Conservation (phyloP, 1,139 yeast species). For the Yamadazyma pseudoaaseri region DNA sequence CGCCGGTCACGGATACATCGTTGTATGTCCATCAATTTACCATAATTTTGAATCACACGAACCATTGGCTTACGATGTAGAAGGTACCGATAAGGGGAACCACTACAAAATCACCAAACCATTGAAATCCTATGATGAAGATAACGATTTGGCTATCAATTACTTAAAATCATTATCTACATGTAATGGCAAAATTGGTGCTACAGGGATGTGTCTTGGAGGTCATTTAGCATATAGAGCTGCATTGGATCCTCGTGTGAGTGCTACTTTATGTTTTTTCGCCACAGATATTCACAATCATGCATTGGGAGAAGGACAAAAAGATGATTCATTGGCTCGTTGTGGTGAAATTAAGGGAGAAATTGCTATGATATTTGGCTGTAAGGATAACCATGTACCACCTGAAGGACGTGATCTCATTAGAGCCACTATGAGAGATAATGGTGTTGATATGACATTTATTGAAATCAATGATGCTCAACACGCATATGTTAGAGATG, state of each 20-base stretch:
- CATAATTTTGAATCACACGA: conserved; percentile 69
- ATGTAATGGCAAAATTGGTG: conserved; percentile 73
- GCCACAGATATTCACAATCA: conserved; percentile 77
- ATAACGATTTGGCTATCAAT: conserved; percentile 62
- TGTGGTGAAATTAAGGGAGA: conserved; percentile 58
- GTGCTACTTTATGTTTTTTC: conserved; percentile 73
- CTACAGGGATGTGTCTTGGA: conserved; percentile 87
- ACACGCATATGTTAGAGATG: conserved; percentile 83
- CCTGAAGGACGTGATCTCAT: conserved; percentile 75
- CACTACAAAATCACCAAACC: conserved; percentile 65
- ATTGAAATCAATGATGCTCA: conserved; percentile 74
- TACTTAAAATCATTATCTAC: conserved; percentile 56
- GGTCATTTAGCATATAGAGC: conserved; percentile 81
- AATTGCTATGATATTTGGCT: conserved; percentile 69
- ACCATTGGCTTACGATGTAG: conserved; percentile 66
- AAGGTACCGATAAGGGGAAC: conserved; percentile 79
- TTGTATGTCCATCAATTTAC: conserved; percentile 74
- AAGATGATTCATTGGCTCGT: conserved; percentile 64
- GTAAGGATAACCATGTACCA: conserved; percentile 79
- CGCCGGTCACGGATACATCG: conserved; percentile 79
- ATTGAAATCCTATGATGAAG: conserved; percentile 74
- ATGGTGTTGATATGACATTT: conserved; percentile 63
- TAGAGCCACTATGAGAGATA: conserved; percentile 58
- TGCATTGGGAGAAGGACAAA: conserved; percentile 59
- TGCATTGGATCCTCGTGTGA: conserved; percentile 61